Evolutionary conservation across 768 basidiomycete species (phyloP), one percentile per base, ranked within the genome.

Genomic region (Termitomyces sp.): DNA sequence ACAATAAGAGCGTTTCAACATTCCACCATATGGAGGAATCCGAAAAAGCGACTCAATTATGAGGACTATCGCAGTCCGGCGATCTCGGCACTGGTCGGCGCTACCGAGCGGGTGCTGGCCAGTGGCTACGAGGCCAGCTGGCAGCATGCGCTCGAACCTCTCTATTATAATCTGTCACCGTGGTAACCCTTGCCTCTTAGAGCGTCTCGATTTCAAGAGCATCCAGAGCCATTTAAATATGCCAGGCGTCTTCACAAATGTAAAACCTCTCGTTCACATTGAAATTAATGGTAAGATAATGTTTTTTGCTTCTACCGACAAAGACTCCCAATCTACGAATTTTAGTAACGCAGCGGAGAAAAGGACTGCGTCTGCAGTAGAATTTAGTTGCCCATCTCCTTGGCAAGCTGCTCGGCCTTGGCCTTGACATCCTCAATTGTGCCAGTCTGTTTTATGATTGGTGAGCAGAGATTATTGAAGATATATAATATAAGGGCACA

Each of bases 401-500:
- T 96, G 61, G 94, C 92, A 68, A 96, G 87, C 76, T 96, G 91
- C 78, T 96, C 96, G 66, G 97, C 97, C 89, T 99, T 99, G 66
- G 84, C 77, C 84, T 96, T 95, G 75, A 91, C 96, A 67, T 98
- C 96, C 76, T 95, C 93, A 71, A 98, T 96, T 68, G 94, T 96
- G 68, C 96, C 96, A 71, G 88, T 79, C 84, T 85, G 64, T 4
- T 24, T 15, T 48, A 46, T 33, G 40, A 33, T 57, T 24, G 18
- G 58, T 68, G 66, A 61, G 15, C 22, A 38, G 7, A 52, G 15
- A 15, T 44, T 11, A 44, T 1, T 32, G 1, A 13, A 4, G 24
- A 40, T 22, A 28, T 33, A 16, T 49, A 22, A 28, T 33, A 16
- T 49, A 42, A 46, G 7, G 12, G 7, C 55, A 22, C 22, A 28